Conservation (phyloP, 2,329 filamentous ascomycete species). For the Didymella pinodella region DNA sequence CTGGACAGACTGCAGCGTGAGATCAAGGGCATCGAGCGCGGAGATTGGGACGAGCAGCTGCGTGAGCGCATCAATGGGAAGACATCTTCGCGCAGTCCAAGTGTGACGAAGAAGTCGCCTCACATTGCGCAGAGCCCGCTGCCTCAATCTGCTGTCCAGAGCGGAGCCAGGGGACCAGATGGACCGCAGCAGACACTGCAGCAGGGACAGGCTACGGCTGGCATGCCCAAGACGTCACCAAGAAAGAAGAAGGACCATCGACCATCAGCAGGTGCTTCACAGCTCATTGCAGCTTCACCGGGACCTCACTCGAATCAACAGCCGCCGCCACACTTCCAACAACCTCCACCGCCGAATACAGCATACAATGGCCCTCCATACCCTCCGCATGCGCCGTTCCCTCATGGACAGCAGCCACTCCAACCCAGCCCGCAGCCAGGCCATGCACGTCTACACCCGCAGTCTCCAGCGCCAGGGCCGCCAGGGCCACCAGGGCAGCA, state of each 20-base stretch:
- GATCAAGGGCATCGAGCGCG: slow-evolving; percentile 71
- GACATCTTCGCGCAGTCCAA: slow-evolving; percentile 36
- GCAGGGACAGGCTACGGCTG: slow-evolving; percentile 15
- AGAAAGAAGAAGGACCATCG: slow-evolving; percentile 38
- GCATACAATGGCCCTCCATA: slow-evolving; percentile 45
- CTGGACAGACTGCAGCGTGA: slow-evolving; percentile 68
- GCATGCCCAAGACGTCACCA: slow-evolving; percentile 36
- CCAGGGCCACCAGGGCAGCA: slow-evolving; percentile 50
- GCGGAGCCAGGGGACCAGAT: slow-evolving; percentile 17
- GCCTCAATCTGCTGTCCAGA: slow-evolving; percentile 19
- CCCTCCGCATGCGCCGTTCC: slow-evolving; percentile 50
- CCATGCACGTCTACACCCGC: slow-evolving; percentile 33
- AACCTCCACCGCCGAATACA: slow-evolving; percentile 29
- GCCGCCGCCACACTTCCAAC: slow-evolving; percentile 9
- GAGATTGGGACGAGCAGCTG: slow-evolving; percentile 60
- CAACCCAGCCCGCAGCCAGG: slow-evolving; percentile 35
- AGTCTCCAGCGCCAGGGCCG: slow-evolving; percentile 48
- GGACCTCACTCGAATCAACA: slow-evolving; percentile 27
- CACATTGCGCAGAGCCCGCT: slow-evolving; percentile 24
- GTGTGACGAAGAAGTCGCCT: slow-evolving; percentile 37
- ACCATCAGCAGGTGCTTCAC: slow-evolving; percentile 29
- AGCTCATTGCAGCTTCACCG: slow-evolving; percentile 24
- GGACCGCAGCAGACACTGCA: slow-evolving; percentile 23
- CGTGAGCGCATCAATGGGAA: slow-evolving; percentile 35
- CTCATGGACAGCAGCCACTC: slow-evolving; percentile 44